These are phyloP conservation scores for Rosellinia necatrix DNA, from an alignment of 2,329 filamentous ascomycete genomes.

Conservation along the genomic window DNA sequence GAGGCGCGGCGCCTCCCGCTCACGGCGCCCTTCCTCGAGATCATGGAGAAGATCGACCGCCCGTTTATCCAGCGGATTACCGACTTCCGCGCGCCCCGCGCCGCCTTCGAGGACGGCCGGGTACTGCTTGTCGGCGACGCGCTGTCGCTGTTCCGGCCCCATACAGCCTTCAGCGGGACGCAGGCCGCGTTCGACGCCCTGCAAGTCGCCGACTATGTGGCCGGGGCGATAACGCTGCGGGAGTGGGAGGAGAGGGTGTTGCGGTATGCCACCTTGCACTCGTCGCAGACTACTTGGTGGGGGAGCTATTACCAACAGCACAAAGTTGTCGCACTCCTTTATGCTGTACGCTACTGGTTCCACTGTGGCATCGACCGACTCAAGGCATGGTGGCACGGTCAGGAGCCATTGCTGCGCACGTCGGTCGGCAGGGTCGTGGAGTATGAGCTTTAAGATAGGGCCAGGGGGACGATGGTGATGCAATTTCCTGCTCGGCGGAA, in stretches of 20 bases:
- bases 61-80: constrained; percentile 33
- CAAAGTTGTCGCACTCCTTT: too few relatives aligned
- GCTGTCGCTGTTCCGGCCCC: constrained; percentile 13
- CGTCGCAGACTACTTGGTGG: neutral
- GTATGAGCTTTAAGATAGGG: too few relatives aligned
- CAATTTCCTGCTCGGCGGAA: too few relatives aligned
- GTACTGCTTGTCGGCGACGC: constrained; percentile 30
- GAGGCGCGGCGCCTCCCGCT: neutral
- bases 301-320: neutral
- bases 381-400: too few relatives aligned
- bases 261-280: neutral
- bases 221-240: neutral
- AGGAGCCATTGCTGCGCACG: too few relatives aligned
- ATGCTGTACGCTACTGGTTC: too few relatives aligned
- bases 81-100: constrained; percentile 24
- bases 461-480: too few relatives aligned
- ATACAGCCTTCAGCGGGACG: constrained; percentile 11
- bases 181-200: constrained; percentile 20
- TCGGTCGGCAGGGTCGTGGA: too few relatives aligned
- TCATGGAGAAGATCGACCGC: constrained; percentile 23
- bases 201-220: neutral
- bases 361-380: too few relatives aligned
- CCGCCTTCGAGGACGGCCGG: constrained; percentile 22
- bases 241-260: neutral
- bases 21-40: constrained; percentile 10